These are phyloP conservation scores for Scheffersomyces stambukii DNA, from an alignment of 1,139 yeast species.

Conservation along the genomic window DNA sequence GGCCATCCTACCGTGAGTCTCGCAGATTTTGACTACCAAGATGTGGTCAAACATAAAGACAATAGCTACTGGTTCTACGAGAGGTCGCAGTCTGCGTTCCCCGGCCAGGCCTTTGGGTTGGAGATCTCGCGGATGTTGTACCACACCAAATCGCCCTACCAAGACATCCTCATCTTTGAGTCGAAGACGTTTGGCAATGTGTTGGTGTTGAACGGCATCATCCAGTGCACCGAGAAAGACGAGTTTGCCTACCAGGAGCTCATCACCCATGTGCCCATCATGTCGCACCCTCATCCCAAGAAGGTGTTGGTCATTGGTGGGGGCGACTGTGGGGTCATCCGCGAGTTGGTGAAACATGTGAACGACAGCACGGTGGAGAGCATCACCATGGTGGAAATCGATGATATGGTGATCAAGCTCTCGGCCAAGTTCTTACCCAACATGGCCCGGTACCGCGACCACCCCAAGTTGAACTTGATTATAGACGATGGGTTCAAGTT, in stretches of 20 bases:
- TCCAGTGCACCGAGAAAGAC: conserved; percentile 86
- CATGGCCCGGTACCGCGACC: conserved; percentile 70
- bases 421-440: conserved; percentile 72
- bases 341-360: conserved; percentile 78
- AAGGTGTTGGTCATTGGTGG: conserved; percentile 86
- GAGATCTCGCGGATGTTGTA: conserved; percentile 30
- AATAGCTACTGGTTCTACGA: conserved; percentile 42
- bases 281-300: conserved; percentile 70
- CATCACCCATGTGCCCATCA: conserved; percentile 75
- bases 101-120: conserved; percentile 44
- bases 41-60: conserved; percentile 20
- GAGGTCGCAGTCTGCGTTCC: conserved; percentile 30
- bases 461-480: conserved; percentile 69
- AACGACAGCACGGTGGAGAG: conserved; percentile 50
- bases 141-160: conserved; percentile 34
- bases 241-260: conserved; percentile 90
- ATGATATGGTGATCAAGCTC: conserved; percentile 75
- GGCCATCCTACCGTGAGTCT: conserved; percentile 11
- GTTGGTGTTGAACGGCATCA: conserved; percentile 78
- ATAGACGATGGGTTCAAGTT: conserved; percentile 89
- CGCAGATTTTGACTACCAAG: conserved; percentile 21
- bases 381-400: conserved; percentile 87
- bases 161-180: conserved; percentile 64
- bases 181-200: conserved; percentile 79
- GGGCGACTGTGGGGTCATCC: conserved; percentile 89